Evolutionary conservation across 192 early-diverging fungal species (phyloP), one percentile per base, ranked within the genome.

Genomic region (Bifiguratus adelaidae): DNA sequence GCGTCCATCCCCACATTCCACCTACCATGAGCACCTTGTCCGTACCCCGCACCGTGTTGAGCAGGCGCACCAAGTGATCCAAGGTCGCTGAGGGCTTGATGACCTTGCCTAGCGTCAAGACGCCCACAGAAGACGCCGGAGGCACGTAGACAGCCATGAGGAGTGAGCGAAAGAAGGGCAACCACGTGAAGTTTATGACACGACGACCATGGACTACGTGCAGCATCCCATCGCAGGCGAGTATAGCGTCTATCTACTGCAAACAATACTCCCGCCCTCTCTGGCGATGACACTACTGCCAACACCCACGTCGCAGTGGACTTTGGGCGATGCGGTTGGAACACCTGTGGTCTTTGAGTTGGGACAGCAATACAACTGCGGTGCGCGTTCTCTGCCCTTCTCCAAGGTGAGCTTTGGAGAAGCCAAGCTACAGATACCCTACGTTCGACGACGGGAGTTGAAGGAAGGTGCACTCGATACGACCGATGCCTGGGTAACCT

Each of bases 1-100:
- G n/a, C 7, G 29, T 8, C 21, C 12, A 37, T 6, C 0, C 24
- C 1, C 18, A 3, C 29, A 3, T 13, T 28, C 3, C 7, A 18
- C 25, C 48, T 71, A 82, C 80, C 81, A 82, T 82, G 23, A 83
- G 59, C 12, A 72, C 64, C 63, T 83, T 83, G 44, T 83, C 81
- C 9, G 77, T 76, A 13, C 81, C 80, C 12, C 73, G 53, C 19
- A 79, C 77, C 20, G 70, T 58, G 44, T 60, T 69, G 6, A 82
- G 48, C 35, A 82, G 82, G 7, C 71, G 70, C 11, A 87, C 63
- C 8, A 83, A 56, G 30, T 71, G 76, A 50, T 88, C 80, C 15
- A 88, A 65, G 11, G 68, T 82, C 9, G 78, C 79, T 30, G 80
- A 60, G 47, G 56, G 56, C 32, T 59, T 59, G 2, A 46, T 8